phyloP scores from a whole-genome alignment of 2,329 filamentous ascomycete genomes.

The Colletotrichum melonis region DNA sequence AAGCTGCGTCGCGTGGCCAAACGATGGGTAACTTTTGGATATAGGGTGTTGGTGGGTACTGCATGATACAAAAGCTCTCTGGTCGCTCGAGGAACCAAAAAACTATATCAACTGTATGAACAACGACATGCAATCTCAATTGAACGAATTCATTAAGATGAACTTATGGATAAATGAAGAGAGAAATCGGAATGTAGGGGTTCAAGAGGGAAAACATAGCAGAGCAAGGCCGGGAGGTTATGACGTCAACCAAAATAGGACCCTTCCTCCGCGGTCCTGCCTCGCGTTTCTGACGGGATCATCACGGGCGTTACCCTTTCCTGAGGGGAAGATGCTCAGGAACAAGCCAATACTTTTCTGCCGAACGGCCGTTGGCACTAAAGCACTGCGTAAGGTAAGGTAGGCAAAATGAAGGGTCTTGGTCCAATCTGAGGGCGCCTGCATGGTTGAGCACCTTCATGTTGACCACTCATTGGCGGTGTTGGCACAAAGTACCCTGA shows the following conservation, averaged over 20 bases:
- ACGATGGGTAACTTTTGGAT: conserved; percentile 8
- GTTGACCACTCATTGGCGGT: not conserved
- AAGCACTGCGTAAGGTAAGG: no score
- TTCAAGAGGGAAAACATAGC: not conserved
- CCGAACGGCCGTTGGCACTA: not conserved
- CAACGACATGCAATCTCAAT: not conserved
- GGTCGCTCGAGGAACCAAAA: conserved; percentile 5
- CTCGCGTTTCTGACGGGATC: not conserved
- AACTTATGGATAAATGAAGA: not conserved
- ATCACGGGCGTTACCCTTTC: not conserved
- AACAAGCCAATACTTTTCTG: not conserved
- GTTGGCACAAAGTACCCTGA: not conserved
- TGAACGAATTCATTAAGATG: not conserved
- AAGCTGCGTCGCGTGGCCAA: conserved; percentile 22
- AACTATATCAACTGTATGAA: conserved; percentile 6
- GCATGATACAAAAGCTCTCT: conserved; percentile 20
- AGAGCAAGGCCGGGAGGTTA: not conserved
- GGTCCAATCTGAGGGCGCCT: not conserved
- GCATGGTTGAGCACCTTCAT: not conserved
- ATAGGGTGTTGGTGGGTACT: not conserved
- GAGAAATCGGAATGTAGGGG: not conserved
- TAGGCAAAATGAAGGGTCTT: not conserved
- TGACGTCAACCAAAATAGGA: conserved; percentile 2
- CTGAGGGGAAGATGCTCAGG: not conserved
- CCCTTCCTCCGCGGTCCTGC: not conserved